These are phyloP conservation scores for Cruciata laevipes DNA, from an alignment of 257 asterid species.

Conservation along the genomic window DNA sequence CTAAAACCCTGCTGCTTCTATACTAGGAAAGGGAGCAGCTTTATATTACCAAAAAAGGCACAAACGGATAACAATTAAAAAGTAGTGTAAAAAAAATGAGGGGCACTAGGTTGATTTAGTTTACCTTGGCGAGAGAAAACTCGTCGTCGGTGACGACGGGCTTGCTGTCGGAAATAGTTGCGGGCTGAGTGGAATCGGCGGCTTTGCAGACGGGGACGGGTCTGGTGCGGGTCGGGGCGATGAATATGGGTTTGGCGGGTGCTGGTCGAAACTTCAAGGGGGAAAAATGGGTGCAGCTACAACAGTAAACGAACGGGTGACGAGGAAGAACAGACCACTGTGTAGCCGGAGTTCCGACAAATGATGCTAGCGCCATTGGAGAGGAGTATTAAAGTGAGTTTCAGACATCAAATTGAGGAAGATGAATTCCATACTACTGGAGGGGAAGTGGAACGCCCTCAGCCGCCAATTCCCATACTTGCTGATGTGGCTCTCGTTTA, in stretches of 20 bases:
- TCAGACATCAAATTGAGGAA: neutral
- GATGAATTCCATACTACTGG: neutral
- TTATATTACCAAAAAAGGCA: neutral
- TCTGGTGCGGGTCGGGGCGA: constrained; percentile 14
- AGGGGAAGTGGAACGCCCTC: constrained; percentile 9
- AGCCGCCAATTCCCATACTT: constrained; percentile 24
- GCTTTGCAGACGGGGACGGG: constrained; percentile 39
- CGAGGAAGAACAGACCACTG: constrained; percentile 27
- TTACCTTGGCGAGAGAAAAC: constrained; percentile 81
- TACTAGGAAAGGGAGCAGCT: neutral
- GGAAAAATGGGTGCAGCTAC: constrained; percentile 20
- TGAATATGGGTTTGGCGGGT: constrained; percentile 9
- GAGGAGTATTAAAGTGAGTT: neutral
- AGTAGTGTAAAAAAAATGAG: neutral
- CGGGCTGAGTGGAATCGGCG: constrained; percentile 74
- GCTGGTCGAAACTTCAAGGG: constrained; percentile 17
- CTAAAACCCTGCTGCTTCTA: neutral
- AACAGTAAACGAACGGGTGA: constrained; percentile 22
- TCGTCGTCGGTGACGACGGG: constrained; percentile 52
- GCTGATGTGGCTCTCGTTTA: constrained; percentile 24
- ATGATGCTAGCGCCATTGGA: constrained; percentile 17
- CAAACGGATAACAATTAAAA: neutral
- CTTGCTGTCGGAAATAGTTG: constrained; percentile 31
- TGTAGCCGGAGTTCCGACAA: neutral
- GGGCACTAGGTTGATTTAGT: neutral